These are phyloP conservation scores for Isochrysis galbana DNA, from an alignment of 78 protist species.

Conservation along the genomic window DNA sequence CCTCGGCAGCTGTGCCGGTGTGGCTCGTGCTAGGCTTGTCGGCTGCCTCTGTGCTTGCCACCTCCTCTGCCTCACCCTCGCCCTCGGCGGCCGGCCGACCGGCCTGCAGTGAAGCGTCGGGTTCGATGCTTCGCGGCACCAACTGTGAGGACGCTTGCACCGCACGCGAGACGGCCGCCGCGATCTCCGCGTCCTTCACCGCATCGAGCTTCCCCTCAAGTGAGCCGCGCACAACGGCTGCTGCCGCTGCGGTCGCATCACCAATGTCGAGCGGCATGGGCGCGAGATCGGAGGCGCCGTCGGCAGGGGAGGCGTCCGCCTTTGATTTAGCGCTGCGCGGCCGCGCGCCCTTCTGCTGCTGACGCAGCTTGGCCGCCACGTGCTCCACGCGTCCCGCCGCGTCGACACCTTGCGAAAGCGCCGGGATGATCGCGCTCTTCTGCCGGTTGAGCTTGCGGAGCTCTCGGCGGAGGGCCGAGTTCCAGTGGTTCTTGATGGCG, in stretches of 20 bases:
- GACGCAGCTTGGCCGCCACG: not conserved
- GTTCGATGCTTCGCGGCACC: not conserved
- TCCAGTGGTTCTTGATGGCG: slow-evolving; percentile 89
- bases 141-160: not conserved
- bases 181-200: not conserved
- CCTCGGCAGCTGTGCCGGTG: not conserved
- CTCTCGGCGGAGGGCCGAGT: slow-evolving; percentile 78
- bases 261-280: not conserved
- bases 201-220: not conserved
- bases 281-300: not conserved
- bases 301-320: not conserved
- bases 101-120: not conserved
- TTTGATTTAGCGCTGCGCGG: not conserved
- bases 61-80: not conserved
- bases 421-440: not conserved
- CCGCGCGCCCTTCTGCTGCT: not conserved
- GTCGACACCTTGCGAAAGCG: not conserved
- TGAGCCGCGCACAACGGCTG: not conserved
- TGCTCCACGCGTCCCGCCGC: not conserved
- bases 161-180: not conserved
- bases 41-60: not conserved
- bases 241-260: not conserved
- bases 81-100: not conserved
- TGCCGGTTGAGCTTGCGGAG: slow-evolving; percentile 23
- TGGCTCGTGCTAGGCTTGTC: not conserved